These are phyloP conservation scores for peach (Prunus persica) DNA, from an alignment of 306 rosid genomes.

Conservation along the genomic window Prunus_persica_NCBIv2 NC_034014.1:23515001-23515500, in stretches of 20 bases:
- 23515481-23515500: no score
- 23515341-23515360: constrained; percentile 18
- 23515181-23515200: constrained; percentile 30
- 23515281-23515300: constrained; percentile 11
- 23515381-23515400: constrained; percentile 17
- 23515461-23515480: no score
- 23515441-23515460: neutral
- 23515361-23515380: neutral
- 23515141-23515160: constrained; percentile 35
- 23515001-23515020: constrained; percentile 56
- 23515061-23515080: constrained; percentile 19
- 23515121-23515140: constrained; percentile 35
- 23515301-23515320: constrained; percentile 28
- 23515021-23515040: constrained; percentile 59
- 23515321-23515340: constrained; percentile 25
- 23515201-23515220: constrained; percentile 11
- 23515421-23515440: neutral
- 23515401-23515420: constrained; percentile 9
- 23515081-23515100: constrained; percentile 27
- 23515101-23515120: constrained; percentile 26
- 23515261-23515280: constrained; percentile 43
- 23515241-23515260: constrained; percentile 30
- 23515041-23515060: constrained; percentile 46
- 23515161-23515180: constrained; percentile 44
- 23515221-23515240: constrained; percentile 37